A percentile compares a stretch with the other conserved stretches of the same genome.
Evolutionary conservation across 331 rosid species (phyloP).

Genomic region (Quercus lobata): DNA sequence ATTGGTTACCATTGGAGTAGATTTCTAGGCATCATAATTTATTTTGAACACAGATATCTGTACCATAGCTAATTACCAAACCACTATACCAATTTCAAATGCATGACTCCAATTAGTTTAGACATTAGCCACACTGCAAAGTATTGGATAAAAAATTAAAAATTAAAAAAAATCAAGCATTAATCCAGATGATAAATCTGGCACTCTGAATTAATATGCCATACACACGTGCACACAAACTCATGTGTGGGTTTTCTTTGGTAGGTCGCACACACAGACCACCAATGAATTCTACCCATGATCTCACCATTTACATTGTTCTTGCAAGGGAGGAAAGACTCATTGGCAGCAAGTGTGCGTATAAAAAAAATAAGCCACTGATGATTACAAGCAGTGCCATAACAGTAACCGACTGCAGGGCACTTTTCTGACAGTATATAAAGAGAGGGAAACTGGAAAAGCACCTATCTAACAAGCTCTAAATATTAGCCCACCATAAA

Average conservation of each 20-base stretch:
- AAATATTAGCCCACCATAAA: neutral
- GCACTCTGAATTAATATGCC: no score
- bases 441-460: neutral
- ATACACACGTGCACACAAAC: no score
- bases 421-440: neutral
- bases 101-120: neutral
- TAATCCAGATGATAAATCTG: neutral
- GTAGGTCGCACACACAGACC: neutral
- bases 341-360: neutral
- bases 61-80: neutral
- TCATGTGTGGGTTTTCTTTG: neutral
- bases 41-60: neutral
- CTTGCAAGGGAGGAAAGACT: neutral
- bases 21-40: neutral
- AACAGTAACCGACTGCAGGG: neutral
- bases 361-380: neutral
- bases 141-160: neutral
- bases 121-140: neutral
- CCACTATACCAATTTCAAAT: neutral
- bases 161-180: neutral
- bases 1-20: neutral
- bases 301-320: neutral
- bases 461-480: neutral
- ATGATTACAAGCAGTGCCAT: neutral
- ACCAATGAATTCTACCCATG: neutral